Base-by-base conservation (phyloP, 2,329 filamentous ascomycete genomes). In the Elsinoe perseae region DNA sequence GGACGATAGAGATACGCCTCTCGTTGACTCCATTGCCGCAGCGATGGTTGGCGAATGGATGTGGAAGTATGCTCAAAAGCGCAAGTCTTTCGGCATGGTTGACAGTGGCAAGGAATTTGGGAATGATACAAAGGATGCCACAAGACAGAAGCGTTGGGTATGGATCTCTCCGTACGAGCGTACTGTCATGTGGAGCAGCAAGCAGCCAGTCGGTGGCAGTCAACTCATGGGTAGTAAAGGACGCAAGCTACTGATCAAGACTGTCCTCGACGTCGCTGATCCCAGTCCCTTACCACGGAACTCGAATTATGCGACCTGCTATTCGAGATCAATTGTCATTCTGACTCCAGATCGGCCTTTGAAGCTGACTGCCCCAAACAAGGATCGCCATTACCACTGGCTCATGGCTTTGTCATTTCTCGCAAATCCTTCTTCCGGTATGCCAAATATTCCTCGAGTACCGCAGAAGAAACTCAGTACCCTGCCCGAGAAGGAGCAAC, bases 31-130 rank as follows among this genome's bases (percentile, higher is more conserved):
- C 2, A 97, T 98, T 70, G 91, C 93, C 1, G 91, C 95, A 67
- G 95, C 92, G 0, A 98, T 98, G 93, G 89, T 98, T 27, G 93
- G 93, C 34, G 93, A 97, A 66, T 93, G 89, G 87, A 92, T 95
- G 87, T 91, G 85, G 76, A 95, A 95, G 71, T 93, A 95, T 65
- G 86, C 92, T 30, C 81, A 88, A 53, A 81, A 88, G 68, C 83
- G 92, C 62, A 96, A 91, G 73, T 95, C 92, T 0, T 97, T 98
- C 68, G 89, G 89, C 18, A 83, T 92, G 54, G 61, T 65, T 21
- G 69, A 73, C 32, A 65, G 70, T 28, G 78, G 75, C 21, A 82
- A 79, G 62, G 80, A 78, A 59, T 79, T 80, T 32, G 83, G 79
- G 23, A 82, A 82, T 60, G 84, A 90, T 65, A 84, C 87, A 70